These are phyloP conservation scores for Centaurea solstitialis DNA, from an alignment of 129 eudicot species.

Conservation along the genomic window DNA sequence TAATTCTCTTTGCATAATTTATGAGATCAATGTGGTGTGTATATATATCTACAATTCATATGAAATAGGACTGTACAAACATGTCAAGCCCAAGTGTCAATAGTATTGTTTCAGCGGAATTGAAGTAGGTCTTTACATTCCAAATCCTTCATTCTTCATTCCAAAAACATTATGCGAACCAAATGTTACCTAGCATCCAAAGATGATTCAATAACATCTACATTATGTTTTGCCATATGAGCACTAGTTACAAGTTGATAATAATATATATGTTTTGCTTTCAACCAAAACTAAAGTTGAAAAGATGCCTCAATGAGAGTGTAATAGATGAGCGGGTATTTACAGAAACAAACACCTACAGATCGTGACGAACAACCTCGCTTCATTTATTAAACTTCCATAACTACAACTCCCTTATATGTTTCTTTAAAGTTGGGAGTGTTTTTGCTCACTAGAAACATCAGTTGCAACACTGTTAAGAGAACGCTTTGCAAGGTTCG, in stretches of 20 bases:
- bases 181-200: neutral
- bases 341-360: neutral
- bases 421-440: slow-evolving; percentile 7
- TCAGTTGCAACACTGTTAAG: slow-evolving; percentile 46
- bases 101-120: too few relatives aligned
- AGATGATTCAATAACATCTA: neutral
- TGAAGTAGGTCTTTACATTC: too few relatives aligned
- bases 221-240: neutral
- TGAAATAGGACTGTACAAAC: too few relatives aligned
- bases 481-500: slow-evolving; percentile 57
- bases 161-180: neutral
- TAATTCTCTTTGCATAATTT: too few relatives aligned
- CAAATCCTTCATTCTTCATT: neutral
- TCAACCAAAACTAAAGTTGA: neutral
- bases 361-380: neutral
- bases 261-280: neutral
- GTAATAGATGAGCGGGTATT: neutral
- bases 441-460: slow-evolving; percentile 36
- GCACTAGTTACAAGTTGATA: neutral
- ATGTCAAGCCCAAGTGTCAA: too few relatives aligned
- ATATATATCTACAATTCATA: too few relatives aligned
- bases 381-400: neutral
- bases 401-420: neutral
- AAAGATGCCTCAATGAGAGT: neutral
- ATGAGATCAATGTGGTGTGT: too few relatives aligned